Evolutionary conservation across 2,329 filamentous ascomycete species (phyloP).

Genomic region (Ceratocystis albifundus): DNA sequence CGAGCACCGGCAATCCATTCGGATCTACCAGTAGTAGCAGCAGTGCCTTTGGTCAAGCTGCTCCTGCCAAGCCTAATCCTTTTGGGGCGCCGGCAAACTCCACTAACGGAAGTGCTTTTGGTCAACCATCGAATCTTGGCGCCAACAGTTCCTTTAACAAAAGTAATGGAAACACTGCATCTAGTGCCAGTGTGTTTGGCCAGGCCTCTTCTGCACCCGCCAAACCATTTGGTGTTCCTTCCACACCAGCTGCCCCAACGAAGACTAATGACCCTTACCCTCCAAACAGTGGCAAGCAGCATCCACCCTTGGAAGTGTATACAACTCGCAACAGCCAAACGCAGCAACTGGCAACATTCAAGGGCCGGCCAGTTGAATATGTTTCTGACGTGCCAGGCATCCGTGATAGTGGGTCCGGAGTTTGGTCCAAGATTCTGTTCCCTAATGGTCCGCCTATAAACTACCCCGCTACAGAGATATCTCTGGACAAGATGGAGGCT

Average conservation of each 20-base stretch:
- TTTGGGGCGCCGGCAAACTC: conserved; percentile 28
- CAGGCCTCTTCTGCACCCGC: conserved; percentile 11
- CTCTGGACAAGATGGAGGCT: conserved; percentile 45
- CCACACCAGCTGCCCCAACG: conserved; percentile 21
- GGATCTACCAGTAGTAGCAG: neutral
- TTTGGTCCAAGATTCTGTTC: conserved; percentile 58
- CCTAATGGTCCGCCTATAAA: conserved; percentile 56
- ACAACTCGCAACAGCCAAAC: conserved; percentile 32
- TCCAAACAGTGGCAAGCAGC: conserved; percentile 35
- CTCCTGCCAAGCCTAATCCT: conserved; percentile 23
- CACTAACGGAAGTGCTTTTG: conserved; percentile 19
- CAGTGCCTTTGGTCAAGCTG: conserved; percentile 27
- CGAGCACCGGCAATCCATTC: conserved; percentile 15
- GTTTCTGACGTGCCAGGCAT: conserved; percentile 39
- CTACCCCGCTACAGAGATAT: conserved; percentile 51
- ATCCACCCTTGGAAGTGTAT: conserved; percentile 38
- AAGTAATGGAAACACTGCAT: conserved; percentile 8
- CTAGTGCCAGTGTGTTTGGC: conserved; percentile 15
- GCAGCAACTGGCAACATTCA: conserved; percentile 46
- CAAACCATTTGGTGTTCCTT: conserved; percentile 14
- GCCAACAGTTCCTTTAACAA: conserved; percentile 20
- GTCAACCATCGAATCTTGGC: conserved; percentile 16
- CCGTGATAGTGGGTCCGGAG: conserved; percentile 39
- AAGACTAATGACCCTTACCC: conserved; percentile 34
- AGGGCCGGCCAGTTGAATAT: conserved; percentile 52